Percentiles rank a stretch among this genome's conserved stretches.
phyloP scores from a whole-genome alignment of 164 flowering plant species.

The Annona cherimola region DNA sequence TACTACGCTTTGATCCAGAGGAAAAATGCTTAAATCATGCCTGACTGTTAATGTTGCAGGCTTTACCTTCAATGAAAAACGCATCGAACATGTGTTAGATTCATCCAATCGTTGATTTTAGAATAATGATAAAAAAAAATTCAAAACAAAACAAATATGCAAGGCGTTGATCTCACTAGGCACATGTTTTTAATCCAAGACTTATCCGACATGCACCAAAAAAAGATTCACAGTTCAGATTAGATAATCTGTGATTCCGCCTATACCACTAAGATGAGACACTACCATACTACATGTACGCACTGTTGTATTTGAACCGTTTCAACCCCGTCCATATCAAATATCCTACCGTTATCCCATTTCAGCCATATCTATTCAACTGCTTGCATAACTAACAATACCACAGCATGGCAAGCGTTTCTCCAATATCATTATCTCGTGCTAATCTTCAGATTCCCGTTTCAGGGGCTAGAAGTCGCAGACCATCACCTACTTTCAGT shows the following conservation, averaged over 20 bases:
- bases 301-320: background rate
- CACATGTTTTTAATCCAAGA: background rate
- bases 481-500: slow-evolving; percentile 9
- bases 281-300: background rate
- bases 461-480: slow-evolving; percentile 15
- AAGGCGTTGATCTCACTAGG: background rate
- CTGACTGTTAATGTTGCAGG: too few species aligned
- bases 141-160: background rate
- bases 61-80: too few species aligned
- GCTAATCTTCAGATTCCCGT: slow-evolving; percentile 18
- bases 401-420: slow-evolving; percentile 34
- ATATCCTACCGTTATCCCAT: background rate
- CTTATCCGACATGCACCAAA: background rate
- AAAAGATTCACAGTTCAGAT: background rate
- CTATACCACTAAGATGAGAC: background rate
- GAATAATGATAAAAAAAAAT: background rate
- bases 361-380: slow-evolving; percentile 2
- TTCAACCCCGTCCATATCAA: background rate
- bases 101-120: background rate
- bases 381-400: background rate
- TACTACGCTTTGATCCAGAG: too few species aligned
- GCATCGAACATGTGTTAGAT: too few species aligned
- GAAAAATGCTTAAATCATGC: too few species aligned
- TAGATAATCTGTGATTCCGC: background rate
- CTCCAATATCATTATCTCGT: slow-evolving; percentile 33